These are phyloP conservation scores for Russula earlei DNA, from an alignment of 768 basidiomycete species.

Conservation along the genomic window DNA sequence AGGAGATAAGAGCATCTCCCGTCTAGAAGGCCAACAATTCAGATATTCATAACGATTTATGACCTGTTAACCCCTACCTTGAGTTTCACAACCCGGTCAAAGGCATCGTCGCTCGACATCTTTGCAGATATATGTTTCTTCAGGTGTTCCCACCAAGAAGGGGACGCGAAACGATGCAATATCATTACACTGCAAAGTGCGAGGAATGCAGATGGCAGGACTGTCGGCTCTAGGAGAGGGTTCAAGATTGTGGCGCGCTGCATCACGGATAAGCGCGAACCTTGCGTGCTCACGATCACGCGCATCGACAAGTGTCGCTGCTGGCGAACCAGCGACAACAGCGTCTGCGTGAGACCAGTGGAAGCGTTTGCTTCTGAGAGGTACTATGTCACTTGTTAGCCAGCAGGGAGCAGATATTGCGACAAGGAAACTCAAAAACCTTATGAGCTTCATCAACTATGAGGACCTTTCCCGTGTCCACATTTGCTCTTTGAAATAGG, in stretches of 20 bases:
- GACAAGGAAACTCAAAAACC: constrained; percentile 27
- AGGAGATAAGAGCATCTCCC: constrained; percentile 60
- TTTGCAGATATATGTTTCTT: constrained; percentile 58
- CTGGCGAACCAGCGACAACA: constrained; percentile 53
- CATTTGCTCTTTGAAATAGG: constrained; percentile 50
- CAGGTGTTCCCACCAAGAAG: constrained; percentile 66
- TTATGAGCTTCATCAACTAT: constrained; percentile 74
- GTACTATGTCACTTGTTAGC: constrained; percentile 38
- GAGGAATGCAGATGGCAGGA: constrained; percentile 56
- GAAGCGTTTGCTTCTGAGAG: constrained; percentile 38
- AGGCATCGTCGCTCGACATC: constrained; percentile 47
- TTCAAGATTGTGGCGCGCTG: background rate
- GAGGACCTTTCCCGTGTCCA: constrained; percentile 56
- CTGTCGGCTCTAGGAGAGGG: constrained; percentile 49
- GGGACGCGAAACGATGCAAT: constrained; percentile 68
- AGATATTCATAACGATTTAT: background rate
- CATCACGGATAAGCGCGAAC: constrained; percentile 25
- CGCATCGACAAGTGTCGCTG: constrained; percentile 67
- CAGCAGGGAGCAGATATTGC: background rate
- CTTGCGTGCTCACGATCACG: constrained; percentile 68
- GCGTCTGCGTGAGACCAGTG: constrained; percentile 46
- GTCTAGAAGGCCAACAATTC: constrained; percentile 35
- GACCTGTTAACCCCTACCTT: constrained; percentile 34
- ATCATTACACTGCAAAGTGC: constrained; percentile 58
- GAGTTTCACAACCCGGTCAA: constrained; percentile 55